A percentile compares a stretch with the other conserved stretches of the same genome.
Conservation (phyloP, 139 green algal species). For the Trebouxia sp. region DNA sequence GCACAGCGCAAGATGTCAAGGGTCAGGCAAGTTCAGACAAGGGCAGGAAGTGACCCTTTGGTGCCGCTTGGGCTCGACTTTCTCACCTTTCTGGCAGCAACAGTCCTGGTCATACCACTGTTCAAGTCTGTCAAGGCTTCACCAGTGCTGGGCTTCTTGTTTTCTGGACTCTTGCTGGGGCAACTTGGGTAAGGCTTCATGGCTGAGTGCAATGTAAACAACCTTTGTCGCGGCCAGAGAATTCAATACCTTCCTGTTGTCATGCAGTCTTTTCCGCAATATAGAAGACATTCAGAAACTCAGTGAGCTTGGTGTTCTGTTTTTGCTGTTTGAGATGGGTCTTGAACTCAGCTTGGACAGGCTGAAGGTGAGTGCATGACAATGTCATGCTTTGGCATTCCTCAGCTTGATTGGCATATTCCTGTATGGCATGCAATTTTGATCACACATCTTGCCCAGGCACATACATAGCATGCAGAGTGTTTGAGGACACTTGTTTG, state of each 20-base stretch:
- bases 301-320: slow-evolving; percentile 93
- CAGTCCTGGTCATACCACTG: slow-evolving; percentile 88
- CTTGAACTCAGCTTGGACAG: slow-evolving; percentile 91
- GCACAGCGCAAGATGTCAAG: neutral
- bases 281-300: slow-evolving; percentile 88
- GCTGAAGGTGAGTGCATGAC: slow-evolving; percentile 61
- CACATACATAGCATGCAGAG: neutral
- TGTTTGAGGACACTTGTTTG: too few species aligned
- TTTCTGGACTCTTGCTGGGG: slow-evolving; percentile 83
- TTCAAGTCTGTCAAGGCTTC: slow-evolving; percentile 88
- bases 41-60: slow-evolving; percentile 37
- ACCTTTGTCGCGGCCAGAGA: too few species aligned
- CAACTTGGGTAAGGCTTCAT: slow-evolving; percentile 78
- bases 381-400: neutral
- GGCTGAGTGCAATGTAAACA: too few species aligned
- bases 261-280: slow-evolving; percentile 80
- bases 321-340: slow-evolving; percentile 98
- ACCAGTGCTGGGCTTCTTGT: slow-evolving; percentile 92
- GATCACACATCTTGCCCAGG: neutral
- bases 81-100: slow-evolving; percentile 87
- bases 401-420: too few species aligned
- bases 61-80: slow-evolving; percentile 77
- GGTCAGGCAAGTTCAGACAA: neutral
- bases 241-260: too few species aligned
- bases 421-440: too few species aligned